Conservation (phyloP, 305 asterid species). For the Salvia sclarea region DNA sequence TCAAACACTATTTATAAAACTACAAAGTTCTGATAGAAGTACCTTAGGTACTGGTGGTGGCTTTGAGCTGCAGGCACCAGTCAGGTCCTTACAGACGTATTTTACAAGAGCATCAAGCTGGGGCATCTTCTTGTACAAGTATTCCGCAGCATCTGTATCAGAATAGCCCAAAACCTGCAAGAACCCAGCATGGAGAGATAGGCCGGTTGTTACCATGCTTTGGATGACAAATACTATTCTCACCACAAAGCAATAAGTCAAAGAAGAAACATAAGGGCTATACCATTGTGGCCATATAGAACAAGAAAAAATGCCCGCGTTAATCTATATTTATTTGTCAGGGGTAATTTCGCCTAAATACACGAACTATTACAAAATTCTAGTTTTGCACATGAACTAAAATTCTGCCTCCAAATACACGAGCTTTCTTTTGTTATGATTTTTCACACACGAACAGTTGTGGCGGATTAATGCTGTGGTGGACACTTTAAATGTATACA, state of each 20-base stretch:
- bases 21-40: conserved; percentile 5
- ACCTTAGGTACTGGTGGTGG: conserved; percentile 98
- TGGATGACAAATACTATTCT: conserved; percentile 8
- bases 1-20: conserved; percentile 24
- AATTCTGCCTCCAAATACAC: too few relatives aligned
- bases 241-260: conserved; percentile 4
- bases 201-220: not conserved
- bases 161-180: conserved; percentile 90
- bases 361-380: too few relatives aligned
- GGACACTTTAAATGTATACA: too few relatives aligned
- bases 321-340: not conserved
- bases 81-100: conserved; percentile 81
- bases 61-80: conserved; percentile 72
- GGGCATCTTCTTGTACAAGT: conserved; percentile 67
- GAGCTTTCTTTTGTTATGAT: too few relatives aligned
- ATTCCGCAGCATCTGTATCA: conserved; percentile 94
- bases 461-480: too few relatives aligned
- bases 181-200: conserved; percentile 3
- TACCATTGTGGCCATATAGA: not conserved
- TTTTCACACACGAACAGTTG: too few relatives aligned
- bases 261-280: not conserved
- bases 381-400: too few relatives aligned
- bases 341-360: too few relatives aligned
- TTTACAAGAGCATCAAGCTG: conserved; percentile 56
- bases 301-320: not conserved